Conservation (phyloP, 768 basidiomycete genomes). For the Pleurotus tuber-regium region DNA sequence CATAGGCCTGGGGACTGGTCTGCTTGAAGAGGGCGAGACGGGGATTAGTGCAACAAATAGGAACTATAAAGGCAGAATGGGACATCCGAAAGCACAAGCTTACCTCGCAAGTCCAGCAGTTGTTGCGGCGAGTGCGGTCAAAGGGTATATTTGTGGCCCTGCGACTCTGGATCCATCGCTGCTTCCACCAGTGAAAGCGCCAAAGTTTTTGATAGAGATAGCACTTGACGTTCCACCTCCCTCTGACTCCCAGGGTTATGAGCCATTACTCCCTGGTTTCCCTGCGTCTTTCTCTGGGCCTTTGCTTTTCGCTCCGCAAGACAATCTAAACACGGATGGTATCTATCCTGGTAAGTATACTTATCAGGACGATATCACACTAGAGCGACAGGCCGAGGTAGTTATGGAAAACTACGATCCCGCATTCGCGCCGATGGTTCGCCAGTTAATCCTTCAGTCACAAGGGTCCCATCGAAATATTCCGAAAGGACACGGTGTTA, state of each 20-base stretch:
- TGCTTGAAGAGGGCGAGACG: constrained; percentile 91
- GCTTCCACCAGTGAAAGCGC: constrained; percentile 50
- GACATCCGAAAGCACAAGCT: constrained; percentile 89
- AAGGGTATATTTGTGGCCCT: constrained; percentile 88
- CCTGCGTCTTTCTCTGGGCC: constrained; percentile 80
- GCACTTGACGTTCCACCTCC: constrained; percentile 26
- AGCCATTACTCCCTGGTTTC: constrained; percentile 79
- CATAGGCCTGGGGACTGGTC: constrained; percentile 91
- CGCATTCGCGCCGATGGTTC: constrained; percentile 70
- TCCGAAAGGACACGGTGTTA: constrained; percentile 42
- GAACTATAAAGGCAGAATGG: constrained; percentile 99
- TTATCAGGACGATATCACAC: constrained; percentile 98
- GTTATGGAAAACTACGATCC: constrained; percentile 99
- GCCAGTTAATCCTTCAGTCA: constrained; percentile 46
- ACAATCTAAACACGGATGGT: constrained; percentile 97
- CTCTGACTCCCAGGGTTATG: constrained; percentile 34
- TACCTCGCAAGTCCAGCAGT: constrained; percentile 97
- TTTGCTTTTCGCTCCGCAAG: constrained; percentile 91
- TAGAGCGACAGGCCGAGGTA: constrained; percentile 88
- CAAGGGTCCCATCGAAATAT: too few relatives aligned
- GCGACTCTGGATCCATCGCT: constrained; percentile 53
- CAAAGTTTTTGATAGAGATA: constrained; percentile 54
- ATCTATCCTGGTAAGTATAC: constrained; percentile 99
- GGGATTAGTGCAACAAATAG: constrained; percentile 98
- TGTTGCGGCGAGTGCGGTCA: constrained; percentile 92